These are phyloP conservation scores for Capsicum rhomboideum DNA, from an alignment of 257 asterid genomes.

Conservation along the genomic window DNA sequence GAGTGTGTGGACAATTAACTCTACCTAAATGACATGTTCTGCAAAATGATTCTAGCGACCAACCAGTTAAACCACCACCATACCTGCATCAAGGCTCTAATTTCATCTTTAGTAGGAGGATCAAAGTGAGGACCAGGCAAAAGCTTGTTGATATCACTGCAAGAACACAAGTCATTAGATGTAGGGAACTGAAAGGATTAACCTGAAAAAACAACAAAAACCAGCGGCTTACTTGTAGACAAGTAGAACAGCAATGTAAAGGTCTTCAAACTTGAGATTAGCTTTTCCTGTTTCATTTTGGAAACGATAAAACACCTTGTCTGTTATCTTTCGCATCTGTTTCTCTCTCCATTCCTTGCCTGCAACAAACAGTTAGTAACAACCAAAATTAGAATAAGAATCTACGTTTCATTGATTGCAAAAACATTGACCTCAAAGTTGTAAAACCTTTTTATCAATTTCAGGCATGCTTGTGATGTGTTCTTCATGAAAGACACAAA, in stretches of 20 bases:
- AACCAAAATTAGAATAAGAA: background rate
- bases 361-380: conserved; percentile 11
- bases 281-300: conserved; percentile 42
- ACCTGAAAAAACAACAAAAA: background rate
- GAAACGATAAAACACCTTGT: conserved; percentile 61
- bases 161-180: background rate
- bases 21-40: background rate
- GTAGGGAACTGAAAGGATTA: background rate
- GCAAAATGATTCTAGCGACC: background rate
- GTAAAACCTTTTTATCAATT: background rate
- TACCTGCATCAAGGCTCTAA: conserved; percentile 57
- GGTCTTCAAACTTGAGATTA: conserved; percentile 71
- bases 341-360: conserved; percentile 81
- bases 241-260: conserved; percentile 80
- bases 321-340: conserved; percentile 48
- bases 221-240: conserved; percentile 58
- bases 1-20: background rate
- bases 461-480: background rate
- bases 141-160: conserved; percentile 78
- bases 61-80: background rate
- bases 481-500: background rate
- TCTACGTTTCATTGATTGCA: background rate
- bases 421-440: background rate
- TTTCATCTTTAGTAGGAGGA: conserved; percentile 73
- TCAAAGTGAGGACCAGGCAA: conserved; percentile 96